Conservation (phyloP, 768 basidiomycete species). For the Mycena sanguinolenta region DNA sequence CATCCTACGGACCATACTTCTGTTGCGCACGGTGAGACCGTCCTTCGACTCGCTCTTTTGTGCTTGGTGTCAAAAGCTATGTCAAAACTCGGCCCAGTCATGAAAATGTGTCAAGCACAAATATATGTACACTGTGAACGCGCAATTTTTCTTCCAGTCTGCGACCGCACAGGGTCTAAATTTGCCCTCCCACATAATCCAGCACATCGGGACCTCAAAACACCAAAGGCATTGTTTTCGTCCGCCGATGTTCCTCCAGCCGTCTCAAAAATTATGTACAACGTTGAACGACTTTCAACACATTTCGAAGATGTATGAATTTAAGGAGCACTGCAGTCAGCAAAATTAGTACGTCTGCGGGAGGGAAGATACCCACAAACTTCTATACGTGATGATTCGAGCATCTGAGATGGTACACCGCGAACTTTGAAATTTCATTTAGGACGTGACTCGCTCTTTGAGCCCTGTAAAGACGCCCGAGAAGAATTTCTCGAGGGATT, state of each 20-base stretch:
- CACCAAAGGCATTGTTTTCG: too few species aligned
- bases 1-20: conserved; percentile 30
- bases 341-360: too few species aligned
- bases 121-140: background rate
- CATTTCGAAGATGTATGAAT: too few species aligned
- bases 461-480: background rate
- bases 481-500: conserved; percentile 8
- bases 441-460: background rate
- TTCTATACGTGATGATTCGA: background rate
- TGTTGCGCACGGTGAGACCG: background rate
- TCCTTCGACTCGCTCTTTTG: background rate
- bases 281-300: background rate
- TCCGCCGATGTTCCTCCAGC: too few species aligned
- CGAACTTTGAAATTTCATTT: background rate
- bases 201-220: too few species aligned
- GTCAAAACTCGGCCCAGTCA: background rate
- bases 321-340: too few species aligned
- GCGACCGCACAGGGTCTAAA: too few species aligned
- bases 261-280: too few species aligned
- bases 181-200: too few species aligned
- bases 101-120: background rate
- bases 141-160: background rate
- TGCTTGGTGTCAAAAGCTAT: background rate
- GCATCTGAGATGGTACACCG: background rate
- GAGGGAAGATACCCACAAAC: background rate